Base-by-base conservation (phyloP, 306 rosid species). In the Gleditsia sinensis region DNA sequence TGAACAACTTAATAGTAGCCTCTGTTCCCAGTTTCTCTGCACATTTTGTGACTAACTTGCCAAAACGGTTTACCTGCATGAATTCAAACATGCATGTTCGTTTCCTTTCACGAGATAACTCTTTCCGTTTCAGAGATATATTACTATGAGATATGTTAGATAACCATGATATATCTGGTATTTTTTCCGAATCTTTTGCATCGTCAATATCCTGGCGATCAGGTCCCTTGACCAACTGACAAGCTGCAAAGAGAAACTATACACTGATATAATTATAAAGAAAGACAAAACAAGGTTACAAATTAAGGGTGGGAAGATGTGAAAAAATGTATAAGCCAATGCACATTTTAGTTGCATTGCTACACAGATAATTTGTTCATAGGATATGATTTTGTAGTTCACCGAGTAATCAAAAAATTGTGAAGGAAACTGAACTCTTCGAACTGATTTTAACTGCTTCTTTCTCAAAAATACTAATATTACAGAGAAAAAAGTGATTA, bases 21-120 rank as follows among this genome's bases (percentile, higher is more conserved):
- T 79, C 77, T 42, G 82, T 28, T 79, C 97, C 99, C 73, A 92
- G 85, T 74, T 39, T 79, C 40, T 68, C 58, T 0, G 83, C 93
- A 57, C 87, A 81, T 37, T 69, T 64, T 78, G 51, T 25, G 58
- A 90, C 69, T 37, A 92, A 50, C 24, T 27, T 71, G 53, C 33
- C 28, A 78, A 92, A 76, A 54, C 90, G 83, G 7, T 3, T 23
- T 40, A 28, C 84, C 75, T 88, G 97, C 33, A 70, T 0, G 24
- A 59, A 69, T 45, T 83, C 74, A 59, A 83, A 91, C 75, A 28
- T 4, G 71, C 40, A 80, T 58, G 82, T 87, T 21, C 78, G 76
- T 80, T 87, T 94, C 86, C 86, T 92, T 69, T 76, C 83, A 1
- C 85, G 92, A 71, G 83, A 62, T 42, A 78, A 68, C 37, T 73